phyloP scores from a whole-genome alignment of 176 grass and related monocot genomes.

The Areca catechu region DNA sequence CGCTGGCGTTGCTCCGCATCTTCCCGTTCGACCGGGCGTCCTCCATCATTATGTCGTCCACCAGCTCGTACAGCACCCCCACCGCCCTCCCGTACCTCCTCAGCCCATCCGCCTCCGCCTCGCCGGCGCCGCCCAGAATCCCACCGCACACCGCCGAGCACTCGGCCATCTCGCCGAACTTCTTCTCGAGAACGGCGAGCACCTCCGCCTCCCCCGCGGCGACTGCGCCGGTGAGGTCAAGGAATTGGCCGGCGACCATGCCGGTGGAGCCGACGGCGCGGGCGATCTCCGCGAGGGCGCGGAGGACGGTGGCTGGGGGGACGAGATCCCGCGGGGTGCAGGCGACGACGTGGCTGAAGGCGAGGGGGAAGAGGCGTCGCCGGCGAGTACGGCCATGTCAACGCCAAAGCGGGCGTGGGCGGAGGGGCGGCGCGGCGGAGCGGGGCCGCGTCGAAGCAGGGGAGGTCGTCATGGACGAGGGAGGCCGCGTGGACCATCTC shows the following conservation, averaged over 20 bases:
- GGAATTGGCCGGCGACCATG: slow-evolving; percentile 77
- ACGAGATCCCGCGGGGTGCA: slow-evolving; percentile 43
- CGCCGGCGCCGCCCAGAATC: slow-evolving; percentile 52
- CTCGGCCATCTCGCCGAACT: slow-evolving; percentile 91
- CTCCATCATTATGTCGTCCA: slow-evolving; percentile 72
- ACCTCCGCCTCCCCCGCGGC: slow-evolving; percentile 66
- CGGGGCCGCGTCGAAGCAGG: slow-evolving; percentile 81
- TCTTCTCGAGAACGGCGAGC: slow-evolving; percentile 69
- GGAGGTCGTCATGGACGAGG: slow-evolving; percentile 80
- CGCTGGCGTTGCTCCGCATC: slow-evolving; percentile 79
- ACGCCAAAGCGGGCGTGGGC: slow-evolving; percentile 68
- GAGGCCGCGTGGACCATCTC: slow-evolving; percentile 94
- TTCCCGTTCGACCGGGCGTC: slow-evolving; percentile 32
- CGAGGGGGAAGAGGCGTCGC: slow-evolving; percentile 85
- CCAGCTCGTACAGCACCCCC: slow-evolving; percentile 83
- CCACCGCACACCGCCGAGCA: slow-evolving; percentile 87
- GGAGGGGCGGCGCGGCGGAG: slow-evolving; percentile 58
- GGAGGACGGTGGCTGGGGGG: slow-evolving; percentile 39
- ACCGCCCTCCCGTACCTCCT: slow-evolving; percentile 69
- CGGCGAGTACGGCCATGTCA: slow-evolving; percentile 61
- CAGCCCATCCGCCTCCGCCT: slow-evolving; percentile 55
- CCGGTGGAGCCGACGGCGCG: slow-evolving; percentile 76
- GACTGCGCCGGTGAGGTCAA: slow-evolving; percentile 57
- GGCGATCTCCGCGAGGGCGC: slow-evolving; percentile 72
- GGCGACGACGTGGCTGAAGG: slow-evolving; percentile 54